Evolutionary conservation across 352 stramenopile genomes (phyloP), one percentile per base, ranked within the genome.

Genomic region (Globisporangium echinulatum): DNA sequence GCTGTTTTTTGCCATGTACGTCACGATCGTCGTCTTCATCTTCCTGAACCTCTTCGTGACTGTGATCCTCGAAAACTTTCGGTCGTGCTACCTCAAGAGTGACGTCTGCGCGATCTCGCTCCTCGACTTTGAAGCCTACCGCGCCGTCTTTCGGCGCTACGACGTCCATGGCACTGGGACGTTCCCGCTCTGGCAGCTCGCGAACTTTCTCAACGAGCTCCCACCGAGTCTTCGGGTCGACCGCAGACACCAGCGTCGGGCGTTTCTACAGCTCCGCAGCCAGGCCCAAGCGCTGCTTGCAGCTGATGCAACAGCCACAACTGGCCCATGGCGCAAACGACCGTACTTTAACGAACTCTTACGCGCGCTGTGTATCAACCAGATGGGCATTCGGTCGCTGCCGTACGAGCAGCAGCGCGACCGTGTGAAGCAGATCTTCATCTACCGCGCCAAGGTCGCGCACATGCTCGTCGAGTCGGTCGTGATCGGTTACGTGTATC

Each of bases 1-100:
- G 0, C 52, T 82, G 7, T 92, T 83, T 62, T 92, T 90, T 63
- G 69, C 81, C 46, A 85, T 70, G 40, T 92, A 87, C 60, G 81
- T 92, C 36, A 87, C 73, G 25, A 62, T 87, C 17, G 81, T 92
- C 7, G 82, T 92, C 5, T 92, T 90, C 54, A 77, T 92, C 40
- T 87, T 92, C 52, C 72, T 92, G 17, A 92, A 92, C 59, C 66
- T 92, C 9, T 90, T 92, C 62, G 88, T 92, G 55, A 81, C 82
- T 0, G 82, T 92, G 51, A 84, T 92, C 44, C 69, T 92, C 19
- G 82, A 92, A 48, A 92, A 92, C 66, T 92, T 92, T 56, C 74
- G 79, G 3, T 86, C 69, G 49, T 92, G 82, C 61, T 92, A 92
- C 66, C 59, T 92, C 6, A 85, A 92, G 40, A 79, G 68, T 39